phyloP scores from a whole-genome alignment of 805 yeast genomes.

The Metschnikowia picachoensis region DNA sequence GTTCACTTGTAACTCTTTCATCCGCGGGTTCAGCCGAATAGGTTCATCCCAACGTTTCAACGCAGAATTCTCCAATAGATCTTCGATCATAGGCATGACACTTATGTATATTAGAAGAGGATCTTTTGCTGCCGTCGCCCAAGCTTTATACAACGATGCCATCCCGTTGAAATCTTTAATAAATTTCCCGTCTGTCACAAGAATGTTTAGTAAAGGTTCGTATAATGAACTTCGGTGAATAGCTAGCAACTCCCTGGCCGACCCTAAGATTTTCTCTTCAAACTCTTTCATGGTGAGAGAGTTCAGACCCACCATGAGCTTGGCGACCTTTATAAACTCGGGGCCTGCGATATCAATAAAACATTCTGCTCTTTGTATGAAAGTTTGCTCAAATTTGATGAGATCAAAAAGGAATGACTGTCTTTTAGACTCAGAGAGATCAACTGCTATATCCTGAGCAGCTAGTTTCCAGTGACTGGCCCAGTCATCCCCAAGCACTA shows the following conservation, averaged over 20 bases:
- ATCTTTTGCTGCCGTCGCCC: conserved; percentile 57
- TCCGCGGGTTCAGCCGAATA: conserved; percentile 47
- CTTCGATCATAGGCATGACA: conserved; percentile 56
- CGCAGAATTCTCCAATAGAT: conserved; percentile 45
- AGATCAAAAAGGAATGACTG: conserved; percentile 78
- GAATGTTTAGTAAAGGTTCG: conserved; percentile 53
- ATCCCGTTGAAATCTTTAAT: conserved; percentile 47
- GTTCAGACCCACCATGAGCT: conserved; percentile 19
- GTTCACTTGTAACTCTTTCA: conserved; percentile 40
- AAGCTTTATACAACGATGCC: conserved; percentile 57
- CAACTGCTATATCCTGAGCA: conserved; percentile 49
- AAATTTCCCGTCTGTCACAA: conserved; percentile 62
- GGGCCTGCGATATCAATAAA: conserved; percentile 51
- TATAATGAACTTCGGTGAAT: conserved; percentile 53
- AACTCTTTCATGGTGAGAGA: conserved; percentile 41
- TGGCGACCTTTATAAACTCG: conserved; percentile 32
- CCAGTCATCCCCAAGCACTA: conserved; percentile 50
- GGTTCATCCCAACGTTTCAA: conserved; percentile 60
- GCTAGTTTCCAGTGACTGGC: conserved; percentile 62
- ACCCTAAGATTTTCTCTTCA: conserved; percentile 52
- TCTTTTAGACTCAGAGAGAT: conserved; percentile 50
- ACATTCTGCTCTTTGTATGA: conserved; percentile 61
- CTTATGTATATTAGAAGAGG: conserved; percentile 59
- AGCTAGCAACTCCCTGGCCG: conserved; percentile 52
- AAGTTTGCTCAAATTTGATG: conserved; percentile 65